Conservation (phyloP, 257 asterid species). For the Lycium barbarum region DNA sequence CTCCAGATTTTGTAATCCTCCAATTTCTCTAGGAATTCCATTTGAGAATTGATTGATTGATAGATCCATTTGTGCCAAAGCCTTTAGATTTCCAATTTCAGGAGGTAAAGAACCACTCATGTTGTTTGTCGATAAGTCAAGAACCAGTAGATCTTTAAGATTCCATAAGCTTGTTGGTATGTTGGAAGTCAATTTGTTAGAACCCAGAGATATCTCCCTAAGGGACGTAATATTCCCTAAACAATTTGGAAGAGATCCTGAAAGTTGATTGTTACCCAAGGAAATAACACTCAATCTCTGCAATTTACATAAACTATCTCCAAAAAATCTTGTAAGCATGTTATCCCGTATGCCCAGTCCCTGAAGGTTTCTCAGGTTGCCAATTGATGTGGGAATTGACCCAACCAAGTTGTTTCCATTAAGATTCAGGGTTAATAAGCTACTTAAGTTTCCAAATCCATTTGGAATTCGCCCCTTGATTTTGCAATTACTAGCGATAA, state of each 20-base stretch:
- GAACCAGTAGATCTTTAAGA: not conserved
- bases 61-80: accelerated
- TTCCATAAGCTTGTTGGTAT: not conserved
- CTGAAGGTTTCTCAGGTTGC: not conserved
- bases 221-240: not conserved
- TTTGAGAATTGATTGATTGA: not conserved
- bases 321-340: not conserved
- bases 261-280: not conserved
- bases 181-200: not conserved
- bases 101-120: not conserved
- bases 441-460: slow-evolving; percentile 15
- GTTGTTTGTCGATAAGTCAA: not conserved
- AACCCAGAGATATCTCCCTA: not conserved
- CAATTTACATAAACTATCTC: not conserved
- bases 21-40: slow-evolving; percentile 28
- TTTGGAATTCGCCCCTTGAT: not conserved
- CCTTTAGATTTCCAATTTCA: slow-evolving; percentile 17
- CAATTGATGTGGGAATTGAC: not conserved
- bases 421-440: not conserved
- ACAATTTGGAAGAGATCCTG: not conserved
- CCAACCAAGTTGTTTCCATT: not conserved
- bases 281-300: accelerated
- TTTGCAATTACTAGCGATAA: accelerated
- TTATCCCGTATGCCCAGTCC: not conserved
- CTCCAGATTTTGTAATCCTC: not conserved